A percentile compares a stretch with the other conserved stretches of the same genome.
Evolutionary conservation across 495 filamentous ascomycete species (phyloP).

Genomic region (Podospora fimiseda): DNA sequence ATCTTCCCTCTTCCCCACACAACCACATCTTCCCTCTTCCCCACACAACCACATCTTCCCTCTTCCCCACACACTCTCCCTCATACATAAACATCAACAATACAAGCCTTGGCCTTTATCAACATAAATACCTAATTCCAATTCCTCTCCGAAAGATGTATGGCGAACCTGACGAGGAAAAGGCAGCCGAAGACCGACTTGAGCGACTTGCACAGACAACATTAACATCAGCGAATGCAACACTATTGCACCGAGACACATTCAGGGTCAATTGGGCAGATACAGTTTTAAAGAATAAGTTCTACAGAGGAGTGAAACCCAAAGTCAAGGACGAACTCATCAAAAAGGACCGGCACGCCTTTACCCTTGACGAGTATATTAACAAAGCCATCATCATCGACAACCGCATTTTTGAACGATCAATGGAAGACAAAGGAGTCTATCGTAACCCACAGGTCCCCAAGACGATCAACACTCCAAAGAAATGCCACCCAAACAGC

Average conservation of each 20-base stretch:
- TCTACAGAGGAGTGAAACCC: neutral
- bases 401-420: neutral
- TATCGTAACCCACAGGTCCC: neutral
- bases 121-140: too few relatives aligned
- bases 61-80: too few relatives aligned
- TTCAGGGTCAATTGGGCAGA: neutral
- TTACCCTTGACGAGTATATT: neutral
- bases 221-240: neutral
- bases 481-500: too few relatives aligned
- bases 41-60: too few relatives aligned
- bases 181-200: too few relatives aligned
- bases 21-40: too few relatives aligned
- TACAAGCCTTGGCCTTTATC: too few relatives aligned
- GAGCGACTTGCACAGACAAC: neutral
- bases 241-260: neutral
- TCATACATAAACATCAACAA: too few relatives aligned
- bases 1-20: too few relatives aligned
- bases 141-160: neutral
- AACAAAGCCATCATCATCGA: neutral
- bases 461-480: neutral
- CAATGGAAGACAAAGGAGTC: neutral
- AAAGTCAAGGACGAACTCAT: slow-evolving; percentile 1
- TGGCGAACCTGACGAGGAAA: neutral
- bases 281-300: too few relatives aligned
- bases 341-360: neutral